Base-by-base conservation (phyloP, 2,329 filamentous ascomycete species). In the Neodidymelliopsis sp. region DNA sequence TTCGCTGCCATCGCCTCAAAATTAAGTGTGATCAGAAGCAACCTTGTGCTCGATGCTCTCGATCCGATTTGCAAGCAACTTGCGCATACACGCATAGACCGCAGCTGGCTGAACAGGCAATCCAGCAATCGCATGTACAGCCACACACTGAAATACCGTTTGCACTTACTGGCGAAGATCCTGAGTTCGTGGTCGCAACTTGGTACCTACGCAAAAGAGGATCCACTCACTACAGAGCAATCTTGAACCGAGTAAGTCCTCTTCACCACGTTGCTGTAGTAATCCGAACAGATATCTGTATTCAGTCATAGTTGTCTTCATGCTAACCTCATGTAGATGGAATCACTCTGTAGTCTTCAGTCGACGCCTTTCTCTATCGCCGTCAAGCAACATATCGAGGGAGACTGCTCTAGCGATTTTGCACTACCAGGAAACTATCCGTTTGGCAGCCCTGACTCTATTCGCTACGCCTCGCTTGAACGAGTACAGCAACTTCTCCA, bases 1-100 rank as follows among this genome's bases (percentile, higher is more conserved):
- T 24, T 12, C 46, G 62, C 15, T 65, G 59, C 18, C 62, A 64
- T 48, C 60, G 54, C 2, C 44, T 64, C 1, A 65, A 64, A 19
- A 48, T 65, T 16, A 59, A 59, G 46, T 65, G 60, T 16, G 57
- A 64, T 10, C 54, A 59, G 36, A 37, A 44, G 19, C 37, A 50
- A 6, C 62, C 62, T 5, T 61, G 56, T 23, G 35, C 20, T 13
- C 57, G 60, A n/a, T 65, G 60, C 24, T 23, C 40, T n/a, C 42
- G 35, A 4, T 55, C 56, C 27, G 60, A 59, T 1, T 38, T 49
- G 24, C 44, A 40, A 3, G 31, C 23, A 1, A 49, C 41, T 6
- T 65, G 62, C 31, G 30, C 30, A 6, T 63, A 60, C 40, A 61
- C 59, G 16, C 49, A 60, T 22, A 49, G 30, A 24, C 12, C 25